Conservation (phyloP, 2,329 filamentous ascomycete genomes). For the Aspergillus ibericus region DNA sequence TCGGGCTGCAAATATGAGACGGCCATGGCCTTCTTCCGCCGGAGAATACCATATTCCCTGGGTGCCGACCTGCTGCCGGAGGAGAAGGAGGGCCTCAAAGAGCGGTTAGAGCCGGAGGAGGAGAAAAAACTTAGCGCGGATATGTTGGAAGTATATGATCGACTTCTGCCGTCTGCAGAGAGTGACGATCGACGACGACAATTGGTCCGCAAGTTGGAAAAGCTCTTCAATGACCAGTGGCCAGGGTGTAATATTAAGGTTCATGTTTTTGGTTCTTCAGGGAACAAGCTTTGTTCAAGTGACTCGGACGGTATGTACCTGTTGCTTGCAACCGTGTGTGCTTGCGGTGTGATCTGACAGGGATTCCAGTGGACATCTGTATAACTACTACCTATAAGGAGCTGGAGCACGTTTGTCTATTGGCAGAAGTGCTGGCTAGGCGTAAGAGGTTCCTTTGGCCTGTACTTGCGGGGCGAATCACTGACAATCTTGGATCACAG, state of each 20-base stretch:
- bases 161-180: constrained; percentile 76
- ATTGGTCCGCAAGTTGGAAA: constrained; percentile 84
- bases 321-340: not conserved
- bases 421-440: constrained; percentile 80
- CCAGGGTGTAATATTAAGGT: constrained; percentile 87
- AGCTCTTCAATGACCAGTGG: constrained; percentile 86
- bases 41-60: constrained; percentile 88
- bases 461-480: not conserved
- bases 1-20: constrained; percentile 86
- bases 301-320: constrained; percentile 80
- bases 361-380: constrained; percentile 80
- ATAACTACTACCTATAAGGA: constrained; percentile 89
- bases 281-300: constrained; percentile 89
- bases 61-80: constrained; percentile 77
- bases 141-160: constrained; percentile 81
- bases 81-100: constrained; percentile 68
- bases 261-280: constrained; percentile 95
- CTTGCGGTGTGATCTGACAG: constrained; percentile 24
- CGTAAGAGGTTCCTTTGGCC: constrained; percentile 58
- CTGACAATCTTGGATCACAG: constrained; percentile 49
- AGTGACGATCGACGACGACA: constrained; percentile 73
- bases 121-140: constrained; percentile 75
- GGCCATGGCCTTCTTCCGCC: constrained; percentile 73
- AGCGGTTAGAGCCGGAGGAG: constrained; percentile 67
- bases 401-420: constrained; percentile 83